Percentiles rank a stretch among this genome's conserved stretches.
Conservation (phyloP, 306 rosid species). For the Prosopis cineraria region DNA sequence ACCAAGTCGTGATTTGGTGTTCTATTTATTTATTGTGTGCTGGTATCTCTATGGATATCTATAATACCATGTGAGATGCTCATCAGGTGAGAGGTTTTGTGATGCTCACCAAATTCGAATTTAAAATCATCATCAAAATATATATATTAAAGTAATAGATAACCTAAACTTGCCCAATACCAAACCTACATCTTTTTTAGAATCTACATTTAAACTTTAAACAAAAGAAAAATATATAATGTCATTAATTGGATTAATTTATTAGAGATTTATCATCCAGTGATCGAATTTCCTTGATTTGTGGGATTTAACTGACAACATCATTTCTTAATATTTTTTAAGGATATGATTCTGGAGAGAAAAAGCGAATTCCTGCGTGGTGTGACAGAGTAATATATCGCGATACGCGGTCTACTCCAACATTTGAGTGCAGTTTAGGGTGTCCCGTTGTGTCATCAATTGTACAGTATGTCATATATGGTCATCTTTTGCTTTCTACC, state of each 20-base stretch:
- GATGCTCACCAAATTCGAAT: too few relatives aligned
- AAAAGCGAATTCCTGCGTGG: conserved; percentile 98
- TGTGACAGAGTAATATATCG: conserved; percentile 97
- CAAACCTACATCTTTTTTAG: too few relatives aligned
- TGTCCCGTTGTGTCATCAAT: conserved; percentile 89
- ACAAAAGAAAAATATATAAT: background rate
- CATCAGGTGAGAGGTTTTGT: too few relatives aligned
- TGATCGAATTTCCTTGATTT: background rate
- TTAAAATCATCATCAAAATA: too few relatives aligned
- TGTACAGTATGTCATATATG: conserved; percentile 64
- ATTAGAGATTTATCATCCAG: background rate
- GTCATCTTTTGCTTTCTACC: conserved; percentile 25
- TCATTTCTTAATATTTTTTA: conserved; percentile 25
- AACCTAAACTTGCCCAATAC: too few relatives aligned
- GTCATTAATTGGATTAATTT: background rate
- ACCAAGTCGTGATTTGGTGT: too few relatives aligned
- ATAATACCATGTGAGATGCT: too few relatives aligned
- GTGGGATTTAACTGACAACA: background rate
- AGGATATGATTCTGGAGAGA: conserved; percentile 98
- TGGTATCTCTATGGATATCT: too few relatives aligned
- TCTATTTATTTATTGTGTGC: too few relatives aligned
- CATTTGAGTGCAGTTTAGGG: conserved; percentile 67
- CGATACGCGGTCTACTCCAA: conserved; percentile 68
- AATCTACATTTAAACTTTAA: background rate
- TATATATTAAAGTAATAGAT: too few relatives aligned